Percentiles rank a stretch among this genome's conserved stretches.
Conservation (phyloP, 805 yeast genomes). For the Kregervanrija fluxuum region DNA sequence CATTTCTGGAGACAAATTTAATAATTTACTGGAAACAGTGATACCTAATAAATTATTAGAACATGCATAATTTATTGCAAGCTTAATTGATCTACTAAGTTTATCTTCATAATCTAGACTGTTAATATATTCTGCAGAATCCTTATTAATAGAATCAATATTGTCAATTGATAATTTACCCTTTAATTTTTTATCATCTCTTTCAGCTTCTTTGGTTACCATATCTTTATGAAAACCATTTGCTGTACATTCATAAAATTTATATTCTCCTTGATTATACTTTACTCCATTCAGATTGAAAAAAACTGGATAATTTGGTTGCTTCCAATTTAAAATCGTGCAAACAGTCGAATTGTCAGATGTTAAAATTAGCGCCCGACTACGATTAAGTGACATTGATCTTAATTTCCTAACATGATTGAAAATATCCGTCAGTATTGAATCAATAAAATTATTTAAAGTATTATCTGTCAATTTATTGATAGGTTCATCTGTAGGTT, state of each 20-base stretch:
- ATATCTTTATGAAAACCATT: conserved; percentile 29
- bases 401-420: conserved; percentile 58
- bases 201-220: not conserved
- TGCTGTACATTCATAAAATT: conserved; percentile 33
- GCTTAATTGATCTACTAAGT: conserved; percentile 65
- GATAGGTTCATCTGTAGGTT: conserved; percentile 5
- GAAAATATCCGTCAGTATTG: conserved; percentile 63
- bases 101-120: conserved; percentile 31
- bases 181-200: not conserved
- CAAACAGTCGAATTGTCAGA: conserved; percentile 88
- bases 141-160: conserved; percentile 30
- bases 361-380: conserved; percentile 72
- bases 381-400: conserved; percentile 21
- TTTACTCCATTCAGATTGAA: conserved; percentile 69
- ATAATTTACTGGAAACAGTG: conserved; percentile 63
- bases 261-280: conserved; percentile 21
- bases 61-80: conserved; percentile 74
- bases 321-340: conserved; percentile 94
- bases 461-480: conserved; percentile 25
- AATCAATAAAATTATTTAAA: conserved; percentile 71
- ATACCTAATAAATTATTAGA: conserved; percentile 82
- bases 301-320: conserved; percentile 94
- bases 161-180: conserved; percentile 26
- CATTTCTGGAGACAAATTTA: conserved; percentile 67
- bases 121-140: conserved; percentile 26